phyloP scores from a whole-genome alignment of 2,329 filamentous ascomycete genomes.

The Aureobasidium namibiae region DNA sequence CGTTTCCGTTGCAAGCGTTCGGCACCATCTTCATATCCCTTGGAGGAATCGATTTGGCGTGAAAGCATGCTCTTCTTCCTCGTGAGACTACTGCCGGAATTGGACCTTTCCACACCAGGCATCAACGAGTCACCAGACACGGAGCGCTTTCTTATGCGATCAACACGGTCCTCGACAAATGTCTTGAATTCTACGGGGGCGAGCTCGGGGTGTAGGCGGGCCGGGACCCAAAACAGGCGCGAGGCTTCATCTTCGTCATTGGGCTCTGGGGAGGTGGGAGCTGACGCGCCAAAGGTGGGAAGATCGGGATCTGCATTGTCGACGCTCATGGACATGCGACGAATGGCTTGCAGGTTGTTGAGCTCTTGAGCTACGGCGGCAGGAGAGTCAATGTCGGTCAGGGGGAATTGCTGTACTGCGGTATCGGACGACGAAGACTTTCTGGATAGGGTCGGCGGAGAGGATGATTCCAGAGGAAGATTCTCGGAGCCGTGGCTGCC shows the following conservation, averaged over 20 bases:
- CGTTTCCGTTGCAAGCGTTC: conserved; percentile 68
- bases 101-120: conserved; percentile 48
- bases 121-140: conserved; percentile 57
- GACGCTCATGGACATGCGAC: conserved; percentile 92
- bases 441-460: conserved; percentile 32
- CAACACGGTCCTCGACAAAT: conserved; percentile 87
- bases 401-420: conserved; percentile 45
- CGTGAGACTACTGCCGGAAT: conserved; percentile 54
- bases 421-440: conserved; percentile 28
- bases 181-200: conserved; percentile 95
- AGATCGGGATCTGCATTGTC: conserved; percentile 63
- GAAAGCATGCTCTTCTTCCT: conserved; percentile 96
- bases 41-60: conserved; percentile 72
- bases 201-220: conserved; percentile 85
- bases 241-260: conserved; percentile 84
- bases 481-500: conserved; percentile 14
- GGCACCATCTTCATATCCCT: conserved; percentile 73
- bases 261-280: conserved; percentile 56
- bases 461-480: conserved; percentile 16
- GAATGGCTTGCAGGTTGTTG: conserved; percentile 81
- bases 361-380: conserved; percentile 86
- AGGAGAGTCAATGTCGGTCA: conserved; percentile 79
- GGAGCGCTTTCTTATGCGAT: conserved; percentile 78
- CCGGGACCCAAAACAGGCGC: conserved; percentile 89
- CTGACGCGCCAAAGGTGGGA: conserved; percentile 59